Base-by-base conservation (phyloP, 257 asterid genomes). In the Petunia axillaris region DNA sequence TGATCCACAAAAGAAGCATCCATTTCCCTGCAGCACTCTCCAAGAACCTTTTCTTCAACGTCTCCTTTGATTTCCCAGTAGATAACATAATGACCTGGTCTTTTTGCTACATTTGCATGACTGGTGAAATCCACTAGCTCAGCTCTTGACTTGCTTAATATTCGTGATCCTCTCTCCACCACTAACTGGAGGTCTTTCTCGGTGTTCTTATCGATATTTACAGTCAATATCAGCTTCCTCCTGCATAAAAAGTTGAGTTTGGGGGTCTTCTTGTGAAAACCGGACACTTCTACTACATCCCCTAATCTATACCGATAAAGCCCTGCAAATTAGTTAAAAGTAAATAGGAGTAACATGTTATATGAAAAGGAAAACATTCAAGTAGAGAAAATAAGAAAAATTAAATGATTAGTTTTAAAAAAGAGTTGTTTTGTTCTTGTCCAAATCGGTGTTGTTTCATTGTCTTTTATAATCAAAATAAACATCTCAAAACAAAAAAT, bases 51-150 rank as follows among this genome's bases (percentile, higher is more conserved):
- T 14, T 91, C 97, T 37, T 91, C 97, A 3, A 83, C 89, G 5
- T 91, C 93, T 0, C 97, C 97, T 16, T 88, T 78, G 79, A 91
- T 85, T 67, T 91, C 97, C 97, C 97, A 91, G 75, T 91, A 93
- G 64, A 93, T 88, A 13, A 88, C 83, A 83, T 93, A 91, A 75
- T 91, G 98, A 1, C 97, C 98, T 16, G 97, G 97, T 35, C 85
- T 90, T 37, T 82, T 84, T 5, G 85, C 76, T 38, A 90, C 77
- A 54, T 89, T 64, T 16, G 98, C 97, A 52, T 89, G 94, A 89
- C 98, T 93, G 4, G 98, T 93, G 89, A 93, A 93, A 55, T 93
- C 98, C 46, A 93, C 90, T 5, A 93, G 78, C 85, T 93, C 97
- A 0, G 90, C 91, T 44, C 82, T 81, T 39, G 85, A 82, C 2